phyloP scores from a whole-genome alignment of 179 eudicot species.

The Camellia oleifera region DNA sequence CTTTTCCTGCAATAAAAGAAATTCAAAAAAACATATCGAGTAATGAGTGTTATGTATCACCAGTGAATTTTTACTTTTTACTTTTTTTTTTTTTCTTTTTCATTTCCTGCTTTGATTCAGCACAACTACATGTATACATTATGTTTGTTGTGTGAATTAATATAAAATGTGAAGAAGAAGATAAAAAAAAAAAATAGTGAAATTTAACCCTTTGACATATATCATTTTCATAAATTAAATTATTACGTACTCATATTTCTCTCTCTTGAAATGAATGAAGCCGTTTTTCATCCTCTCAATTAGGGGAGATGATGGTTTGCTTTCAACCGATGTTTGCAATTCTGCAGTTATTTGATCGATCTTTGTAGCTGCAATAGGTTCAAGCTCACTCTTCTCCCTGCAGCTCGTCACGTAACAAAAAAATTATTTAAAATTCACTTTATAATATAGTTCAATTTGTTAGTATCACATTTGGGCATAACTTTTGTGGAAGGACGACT shows the following conservation, averaged over 20 bases:
- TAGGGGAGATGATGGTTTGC: slow-evolving; percentile 28
- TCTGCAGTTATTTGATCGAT: slow-evolving; percentile 61
- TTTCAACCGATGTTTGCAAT: slow-evolving; percentile 31
- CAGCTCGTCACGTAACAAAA: too few species aligned
- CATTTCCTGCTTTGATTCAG: too few species aligned
- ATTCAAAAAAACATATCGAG: too few species aligned
- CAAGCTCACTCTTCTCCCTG: slow-evolving; percentile 68
- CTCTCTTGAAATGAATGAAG: slow-evolving; percentile 68
- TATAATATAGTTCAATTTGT: too few species aligned
- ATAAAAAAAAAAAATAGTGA: not conserved
- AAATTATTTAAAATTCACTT: not conserved
- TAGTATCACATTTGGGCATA: too few species aligned
- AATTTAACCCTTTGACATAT: too few species aligned
- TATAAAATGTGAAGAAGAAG: not conserved
- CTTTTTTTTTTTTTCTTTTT: too few species aligned
- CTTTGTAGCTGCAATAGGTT: slow-evolving; percentile 59
- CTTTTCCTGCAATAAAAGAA: slow-evolving; percentile 44
- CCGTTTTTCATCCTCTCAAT: slow-evolving; percentile 70
- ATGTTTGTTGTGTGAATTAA: too few species aligned
- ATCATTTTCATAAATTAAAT: not conserved
- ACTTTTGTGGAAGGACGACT: too few species aligned
- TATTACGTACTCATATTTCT: slow-evolving; percentile 72
- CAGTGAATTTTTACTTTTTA: too few species aligned
- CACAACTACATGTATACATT: too few species aligned
- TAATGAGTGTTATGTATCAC: too few species aligned